A percentile compares a stretch with the other conserved stretches of the same genome.
Conservation (phyloP, 2,329 filamentous ascomycete genomes). For the Zymoseptoria crescenta region DNA sequence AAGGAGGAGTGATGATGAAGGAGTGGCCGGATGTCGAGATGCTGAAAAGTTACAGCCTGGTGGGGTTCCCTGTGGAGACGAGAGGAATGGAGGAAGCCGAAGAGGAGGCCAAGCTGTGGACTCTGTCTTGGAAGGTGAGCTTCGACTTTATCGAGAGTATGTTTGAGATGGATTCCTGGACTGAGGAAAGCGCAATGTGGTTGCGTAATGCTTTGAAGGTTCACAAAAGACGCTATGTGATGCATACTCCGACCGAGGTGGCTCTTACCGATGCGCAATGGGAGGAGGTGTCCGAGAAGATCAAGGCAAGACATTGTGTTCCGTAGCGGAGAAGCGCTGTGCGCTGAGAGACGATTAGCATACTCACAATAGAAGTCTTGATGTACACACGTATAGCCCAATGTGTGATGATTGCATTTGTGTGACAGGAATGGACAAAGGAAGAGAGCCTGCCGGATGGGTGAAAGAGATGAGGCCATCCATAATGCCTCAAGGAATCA, state of each 20-base stretch:
- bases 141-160: neutral
- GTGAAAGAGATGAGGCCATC: no score
- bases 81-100: neutral
- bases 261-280: neutral
- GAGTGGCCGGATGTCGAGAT: neutral
- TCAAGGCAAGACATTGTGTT: neutral
- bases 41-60: neutral
- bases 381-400: no score
- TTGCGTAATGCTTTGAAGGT: neutral
- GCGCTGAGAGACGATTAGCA: neutral
- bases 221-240: neutral
- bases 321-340: neutral
- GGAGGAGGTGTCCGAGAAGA: neutral
- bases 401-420: no score
- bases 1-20: neutral
- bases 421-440: no score
- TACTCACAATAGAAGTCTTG: neutral
- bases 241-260: neutral
- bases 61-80: neutral
- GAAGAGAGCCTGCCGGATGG: no score
- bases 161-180: neutral
- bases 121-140: neutral
- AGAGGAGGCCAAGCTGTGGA: neutral
- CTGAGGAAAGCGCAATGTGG: neutral
- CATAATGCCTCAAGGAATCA: no score